phyloP scores from a whole-genome alignment of 352 stramenopile genomes.

The Globisporangium cylindrosporum region DNA sequence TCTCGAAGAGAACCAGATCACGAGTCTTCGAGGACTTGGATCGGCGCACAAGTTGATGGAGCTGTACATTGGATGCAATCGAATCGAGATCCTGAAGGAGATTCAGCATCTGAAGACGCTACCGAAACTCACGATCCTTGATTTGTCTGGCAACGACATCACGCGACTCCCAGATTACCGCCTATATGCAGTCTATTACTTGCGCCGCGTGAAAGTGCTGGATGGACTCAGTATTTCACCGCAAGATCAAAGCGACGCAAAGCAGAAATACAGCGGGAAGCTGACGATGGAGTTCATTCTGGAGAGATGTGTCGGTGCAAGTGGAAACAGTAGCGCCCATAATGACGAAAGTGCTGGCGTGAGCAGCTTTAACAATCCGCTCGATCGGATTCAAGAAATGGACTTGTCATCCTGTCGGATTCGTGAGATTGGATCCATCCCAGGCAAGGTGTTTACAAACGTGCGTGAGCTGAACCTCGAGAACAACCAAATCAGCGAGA shows the following conservation, averaged over 20 bases:
- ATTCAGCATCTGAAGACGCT: conserved; percentile 78
- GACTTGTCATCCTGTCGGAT: conserved; percentile 75
- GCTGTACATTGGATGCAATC: conserved; percentile 85
- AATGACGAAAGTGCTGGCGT: neutral
- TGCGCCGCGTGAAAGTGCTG: conserved; percentile 80
- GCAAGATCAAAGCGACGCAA: conserved; percentile 82
- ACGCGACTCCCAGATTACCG: conserved; percentile 61
- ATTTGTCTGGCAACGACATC: conserved; percentile 82
- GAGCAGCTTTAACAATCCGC: conserved; percentile 14
- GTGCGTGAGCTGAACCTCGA: conserved; percentile 76
- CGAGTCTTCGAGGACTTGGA: conserved; percentile 57
- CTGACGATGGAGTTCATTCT: conserved; percentile 81
- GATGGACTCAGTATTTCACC: conserved; percentile 69
- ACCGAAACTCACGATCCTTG: conserved; percentile 84
- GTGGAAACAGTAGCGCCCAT: conserved; percentile 12
- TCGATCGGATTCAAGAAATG: conserved; percentile 71
- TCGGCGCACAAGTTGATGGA: conserved; percentile 78
- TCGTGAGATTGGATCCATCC: conserved; percentile 56
- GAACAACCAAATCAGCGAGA: conserved; percentile 84
- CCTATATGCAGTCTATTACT: conserved; percentile 77
- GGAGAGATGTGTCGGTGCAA: conserved; percentile 55
- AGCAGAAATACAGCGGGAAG: conserved; percentile 87
- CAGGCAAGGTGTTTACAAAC: conserved; percentile 58
- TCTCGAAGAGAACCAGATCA: conserved; percentile 84
- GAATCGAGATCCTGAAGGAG: conserved; percentile 75